These are phyloP conservation scores for Isoetes engelmannii DNA, from an alignment of 83 land plant species.

Conservation along the genomic window DNA sequence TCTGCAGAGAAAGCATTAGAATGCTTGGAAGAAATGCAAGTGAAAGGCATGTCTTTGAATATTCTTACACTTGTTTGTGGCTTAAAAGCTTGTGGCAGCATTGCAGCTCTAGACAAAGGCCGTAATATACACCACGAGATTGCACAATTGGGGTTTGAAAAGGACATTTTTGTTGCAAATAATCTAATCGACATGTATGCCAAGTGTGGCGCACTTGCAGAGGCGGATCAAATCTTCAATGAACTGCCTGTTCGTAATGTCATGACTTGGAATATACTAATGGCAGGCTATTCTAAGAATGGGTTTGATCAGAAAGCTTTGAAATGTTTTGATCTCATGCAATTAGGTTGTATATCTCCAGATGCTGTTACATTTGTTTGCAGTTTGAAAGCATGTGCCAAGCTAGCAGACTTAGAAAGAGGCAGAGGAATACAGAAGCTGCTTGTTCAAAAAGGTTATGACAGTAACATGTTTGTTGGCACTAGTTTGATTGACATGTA, in stretches of 20 bases:
- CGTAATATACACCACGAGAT: not conserved
- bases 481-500: too few species aligned
- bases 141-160: constrained; percentile 7
- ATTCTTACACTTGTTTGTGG: not conserved
- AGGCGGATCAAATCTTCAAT: not conserved
- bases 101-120: too few species aligned
- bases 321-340: constrained; percentile 33
- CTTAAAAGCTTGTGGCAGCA: constrained; percentile 7
- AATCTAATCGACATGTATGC: constrained; percentile 5
- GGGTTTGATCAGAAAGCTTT: constrained; percentile 32
- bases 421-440: too few species aligned
- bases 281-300: constrained; percentile 40
- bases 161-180: not conserved
- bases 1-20: not conserved
- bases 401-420: too few species aligned
- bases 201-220: not conserved
- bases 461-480: too few species aligned
- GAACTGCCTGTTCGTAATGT: too few species aligned
- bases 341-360: not conserved
- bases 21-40: not conserved
- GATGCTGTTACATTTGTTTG: too few species aligned
- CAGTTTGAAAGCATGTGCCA: too few species aligned
- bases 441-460: too few species aligned
- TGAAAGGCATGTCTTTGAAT: not conserved
- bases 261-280: constrained; percentile 48